Conservation (phyloP, 2,329 filamentous ascomycete genomes). For the Septoria petroselini region DNA sequence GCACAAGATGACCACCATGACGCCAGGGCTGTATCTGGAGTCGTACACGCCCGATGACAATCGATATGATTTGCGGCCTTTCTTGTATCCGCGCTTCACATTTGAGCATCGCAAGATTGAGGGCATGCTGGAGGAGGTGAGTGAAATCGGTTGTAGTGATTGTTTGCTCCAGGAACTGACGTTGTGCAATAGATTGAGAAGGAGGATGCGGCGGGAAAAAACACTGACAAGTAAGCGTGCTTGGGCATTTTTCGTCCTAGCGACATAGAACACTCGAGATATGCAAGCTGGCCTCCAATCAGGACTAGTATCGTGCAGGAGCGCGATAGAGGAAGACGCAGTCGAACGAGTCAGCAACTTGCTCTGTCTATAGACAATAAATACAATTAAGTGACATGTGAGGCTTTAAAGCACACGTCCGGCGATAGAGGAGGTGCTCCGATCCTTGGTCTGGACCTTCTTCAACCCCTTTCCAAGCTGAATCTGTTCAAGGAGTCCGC, state of each 20-base stretch:
- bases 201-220: no score
- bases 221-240: no score
- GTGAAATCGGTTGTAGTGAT: no score
- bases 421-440: slow-evolving; percentile 67
- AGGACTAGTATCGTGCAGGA: no score
- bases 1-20: slow-evolving; percentile 62
- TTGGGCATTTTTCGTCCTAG: no score
- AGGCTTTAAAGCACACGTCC: slow-evolving; percentile 62
- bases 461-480: slow-evolving; percentile 72
- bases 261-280: no score
- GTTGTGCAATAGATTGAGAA: no score
- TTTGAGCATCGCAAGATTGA: slow-evolving; percentile 52
- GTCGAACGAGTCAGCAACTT: no score
- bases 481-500: slow-evolving; percentile 76
- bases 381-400: not conserved
- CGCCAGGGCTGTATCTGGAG: slow-evolving; percentile 55
- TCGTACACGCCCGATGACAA: slow-evolving; percentile 52
- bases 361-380: slow-evolving; percentile 6
- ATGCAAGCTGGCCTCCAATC: no score
- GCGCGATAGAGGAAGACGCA: no score
- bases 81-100: slow-evolving; percentile 52
- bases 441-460: slow-evolving; percentile 89
- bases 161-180: no score
- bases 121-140: slow-evolving; percentile 41
- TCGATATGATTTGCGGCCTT: slow-evolving; percentile 56